These are phyloP conservation scores for Lepidium campestre DNA, from an alignment of 441 rosid species.

Conservation along the genomic window DNA sequence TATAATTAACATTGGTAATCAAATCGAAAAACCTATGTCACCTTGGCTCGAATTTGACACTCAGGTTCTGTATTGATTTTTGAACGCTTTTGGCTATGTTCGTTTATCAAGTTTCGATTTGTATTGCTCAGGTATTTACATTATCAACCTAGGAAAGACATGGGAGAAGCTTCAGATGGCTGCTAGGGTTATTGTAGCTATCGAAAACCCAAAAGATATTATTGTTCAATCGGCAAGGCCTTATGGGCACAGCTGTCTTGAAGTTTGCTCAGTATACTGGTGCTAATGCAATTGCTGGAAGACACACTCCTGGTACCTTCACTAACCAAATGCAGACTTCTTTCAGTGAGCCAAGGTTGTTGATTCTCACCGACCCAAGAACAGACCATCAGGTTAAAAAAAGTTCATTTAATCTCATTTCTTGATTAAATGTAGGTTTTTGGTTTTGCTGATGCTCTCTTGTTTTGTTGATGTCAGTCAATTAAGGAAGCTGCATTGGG, in stretches of 20 bases:
- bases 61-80: neutral
- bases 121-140: slow-evolving; percentile 48
- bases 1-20: neutral
- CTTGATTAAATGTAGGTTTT: neutral
- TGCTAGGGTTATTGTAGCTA: slow-evolving; percentile 25
- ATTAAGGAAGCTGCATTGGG: slow-evolving; percentile 95
- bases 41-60: neutral
- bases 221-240: slow-evolving; percentile 81
- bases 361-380: slow-evolving; percentile 73
- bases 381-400: slow-evolving; percentile 61
- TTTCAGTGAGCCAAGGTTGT: slow-evolving; percentile 60
- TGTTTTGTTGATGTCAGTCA: slow-evolving; percentile 38
- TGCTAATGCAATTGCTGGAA: slow-evolving; percentile 61
- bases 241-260: slow-evolving; percentile 69
- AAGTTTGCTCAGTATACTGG: slow-evolving; percentile 71
- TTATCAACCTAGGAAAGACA: slow-evolving; percentile 73
- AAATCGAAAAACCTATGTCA: neutral
- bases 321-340: slow-evolving; percentile 74
- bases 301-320: slow-evolving; percentile 87
- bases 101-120: neutral
- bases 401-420: neutral
- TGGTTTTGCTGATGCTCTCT: neutral
- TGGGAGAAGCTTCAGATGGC: slow-evolving; percentile 60
- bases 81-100: neutral
- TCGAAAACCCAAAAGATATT: slow-evolving; percentile 68